Percentiles rank a stretch among this genome's conserved stretches.
Evolutionary conservation across 768 basidiomycete species (phyloP).

Genomic region (Megacollybia marginata): DNA sequence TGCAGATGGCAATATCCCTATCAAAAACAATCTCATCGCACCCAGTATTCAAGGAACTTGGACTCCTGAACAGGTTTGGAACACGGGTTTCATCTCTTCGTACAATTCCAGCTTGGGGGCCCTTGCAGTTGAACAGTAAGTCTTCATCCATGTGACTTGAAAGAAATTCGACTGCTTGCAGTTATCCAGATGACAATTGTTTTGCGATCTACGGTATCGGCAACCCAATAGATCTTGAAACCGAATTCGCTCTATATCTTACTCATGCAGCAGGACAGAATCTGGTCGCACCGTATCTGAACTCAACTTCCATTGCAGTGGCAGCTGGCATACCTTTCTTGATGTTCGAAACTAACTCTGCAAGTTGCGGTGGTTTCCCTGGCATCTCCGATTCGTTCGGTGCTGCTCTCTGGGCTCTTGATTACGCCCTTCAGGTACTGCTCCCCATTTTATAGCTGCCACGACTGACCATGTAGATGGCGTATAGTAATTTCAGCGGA

Average conservation of each 20-base stretch:
- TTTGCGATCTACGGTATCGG: conserved; percentile 40
- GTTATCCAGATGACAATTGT: conserved; percentile 45
- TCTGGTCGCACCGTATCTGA: conserved; percentile 46
- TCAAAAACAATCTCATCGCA: conserved; percentile 46
- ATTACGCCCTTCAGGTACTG: conserved; percentile 41
- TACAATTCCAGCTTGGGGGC: conserved; percentile 32
- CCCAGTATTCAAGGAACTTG: conserved; percentile 49
- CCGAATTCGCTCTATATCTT: conserved; percentile 46
- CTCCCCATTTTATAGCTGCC: no score
- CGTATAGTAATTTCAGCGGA: conserved; percentile 43
- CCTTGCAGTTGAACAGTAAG: conserved; percentile 54
- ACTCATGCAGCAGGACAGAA: conserved; percentile 45
- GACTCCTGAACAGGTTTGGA: conserved; percentile 45
- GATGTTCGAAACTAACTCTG: conserved; percentile 70
- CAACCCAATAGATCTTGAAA: conserved; percentile 31
- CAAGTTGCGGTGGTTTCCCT: conserved; percentile 61
- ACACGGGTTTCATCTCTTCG: conserved; percentile 43
- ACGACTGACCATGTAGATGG: conserved; percentile 23
- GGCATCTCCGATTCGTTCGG: conserved; percentile 58
- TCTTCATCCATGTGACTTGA: neutral
- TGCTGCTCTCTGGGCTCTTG: conserved; percentile 57
- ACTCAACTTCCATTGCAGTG: conserved; percentile 35
- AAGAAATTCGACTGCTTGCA: neutral
- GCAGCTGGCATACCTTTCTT: conserved; percentile 37
- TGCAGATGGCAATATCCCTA: conserved; percentile 20